Evolutionary conservation across 2,329 filamentous ascomycete species (phyloP).

Genomic region (Balansia obtecta): DNA sequence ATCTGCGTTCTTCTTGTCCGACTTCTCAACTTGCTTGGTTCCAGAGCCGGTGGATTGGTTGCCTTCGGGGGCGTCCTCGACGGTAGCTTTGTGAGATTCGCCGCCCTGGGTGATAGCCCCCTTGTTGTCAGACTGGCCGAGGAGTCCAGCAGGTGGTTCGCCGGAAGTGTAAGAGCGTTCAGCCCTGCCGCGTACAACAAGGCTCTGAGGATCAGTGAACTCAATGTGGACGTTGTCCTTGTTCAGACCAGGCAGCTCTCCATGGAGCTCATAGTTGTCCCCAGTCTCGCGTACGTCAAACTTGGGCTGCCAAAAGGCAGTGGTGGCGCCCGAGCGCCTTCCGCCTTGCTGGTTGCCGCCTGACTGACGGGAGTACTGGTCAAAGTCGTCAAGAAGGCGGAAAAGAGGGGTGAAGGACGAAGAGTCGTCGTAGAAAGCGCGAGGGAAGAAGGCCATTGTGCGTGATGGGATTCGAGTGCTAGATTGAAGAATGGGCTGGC

Average conservation of each 20-base stretch:
- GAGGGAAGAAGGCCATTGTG: slow-evolving; percentile 51
- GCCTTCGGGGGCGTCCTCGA: slow-evolving; percentile 37
- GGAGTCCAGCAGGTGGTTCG: slow-evolving; percentile 28
- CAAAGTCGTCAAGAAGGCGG: slow-evolving; percentile 46
- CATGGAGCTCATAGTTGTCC: slow-evolving; percentile 57
- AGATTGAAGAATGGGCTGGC: slow-evolving; percentile 11
- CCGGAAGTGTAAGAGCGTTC: slow-evolving; percentile 45
- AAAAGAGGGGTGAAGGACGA: slow-evolving; percentile 41
- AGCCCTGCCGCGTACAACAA: slow-evolving; percentile 53
- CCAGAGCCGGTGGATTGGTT: slow-evolving; percentile 11
- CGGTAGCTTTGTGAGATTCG: slow-evolving; percentile 38
- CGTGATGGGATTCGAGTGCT: slow-evolving; percentile 10
- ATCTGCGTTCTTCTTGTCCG: slow-evolving; percentile 18
- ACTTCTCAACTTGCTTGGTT: slow-evolving; percentile 8
- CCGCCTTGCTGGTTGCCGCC: slow-evolving; percentile 6
- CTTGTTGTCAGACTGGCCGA: slow-evolving; percentile 24
- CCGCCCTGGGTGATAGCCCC: slow-evolving; percentile 25
- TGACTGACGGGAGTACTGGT: slow-evolving; percentile 32
- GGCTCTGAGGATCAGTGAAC: slow-evolving; percentile 58
- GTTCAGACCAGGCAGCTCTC: slow-evolving; percentile 61
- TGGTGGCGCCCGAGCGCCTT: slow-evolving; percentile 10
- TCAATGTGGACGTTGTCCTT: slow-evolving; percentile 62
- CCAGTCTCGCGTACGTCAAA: slow-evolving; percentile 61
- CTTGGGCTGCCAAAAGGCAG: slow-evolving; percentile 48
- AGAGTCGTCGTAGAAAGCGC: slow-evolving; percentile 36